Base-by-base conservation (phyloP, 2,329 filamentous ascomycete genomes). In the Fusarium sp. region DNA sequence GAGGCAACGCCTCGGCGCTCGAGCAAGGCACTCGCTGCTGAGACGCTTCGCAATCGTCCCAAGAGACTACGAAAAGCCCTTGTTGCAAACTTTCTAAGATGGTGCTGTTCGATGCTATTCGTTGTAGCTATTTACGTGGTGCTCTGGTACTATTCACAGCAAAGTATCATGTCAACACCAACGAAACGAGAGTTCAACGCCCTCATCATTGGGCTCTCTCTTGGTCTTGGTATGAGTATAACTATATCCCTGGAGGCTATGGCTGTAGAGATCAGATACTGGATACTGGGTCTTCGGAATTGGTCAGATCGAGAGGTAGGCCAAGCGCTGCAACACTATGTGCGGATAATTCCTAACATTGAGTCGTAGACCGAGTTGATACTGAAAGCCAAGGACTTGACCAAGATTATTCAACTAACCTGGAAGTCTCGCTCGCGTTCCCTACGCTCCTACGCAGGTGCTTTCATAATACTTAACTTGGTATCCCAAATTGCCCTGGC, bases 241-340 rank as follows among this genome's bases (percentile, higher is more conserved):
- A 77, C 79, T 4, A 81, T 76, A 64, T 77, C 78, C 8, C 75
- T 84, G 22, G 82, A 82, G 57, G 77, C 77, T 27, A 80, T 83
- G 76, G 78, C 81, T 5, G 70, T 76, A 15, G 81, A 82, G 60
- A 72, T 82, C 62, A 75, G 82, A n/a, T 84, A 82, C 81, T 82
- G 80, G 73, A 78, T 84, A 27, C 67, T 84, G 41, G 78, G 76
- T 57, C 71, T 74, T 10, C 71, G 76, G 7, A 74, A 77, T 39
- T 76, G 80, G 60, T 77, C 77, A 33, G 71, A 79, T 40, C 71
- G 70, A 7, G 82, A 84, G 74, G 82, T 82, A 50, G n/a, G 74
- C 3, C 10, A 14, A 40, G 9, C n/a, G 20, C 27, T 23, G 8
- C 20, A 41, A 2, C 7, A 49, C 20, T 15, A 4, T 40, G 2